Conservation (phyloP, 2,329 filamentous ascomycete genomes). For the Pseudogymnoascus sp. region DNA sequence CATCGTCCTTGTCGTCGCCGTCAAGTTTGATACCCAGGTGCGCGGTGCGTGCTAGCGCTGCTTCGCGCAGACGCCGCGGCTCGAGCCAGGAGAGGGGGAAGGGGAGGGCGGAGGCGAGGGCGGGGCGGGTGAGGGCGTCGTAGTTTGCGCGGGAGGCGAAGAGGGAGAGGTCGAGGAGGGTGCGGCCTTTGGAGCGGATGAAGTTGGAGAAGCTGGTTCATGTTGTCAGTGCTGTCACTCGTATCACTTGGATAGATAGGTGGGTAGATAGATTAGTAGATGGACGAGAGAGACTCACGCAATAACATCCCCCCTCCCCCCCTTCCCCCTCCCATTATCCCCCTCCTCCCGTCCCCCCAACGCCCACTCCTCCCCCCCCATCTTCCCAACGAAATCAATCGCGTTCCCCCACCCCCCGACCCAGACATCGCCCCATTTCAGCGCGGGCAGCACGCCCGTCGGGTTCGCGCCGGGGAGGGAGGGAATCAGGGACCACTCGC, state of each 20-base stretch:
- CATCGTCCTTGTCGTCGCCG: conserved; percentile 41
- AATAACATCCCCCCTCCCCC: conserved; percentile 38
- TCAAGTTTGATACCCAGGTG: conserved; percentile 64
- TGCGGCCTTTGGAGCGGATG: conserved; percentile 63
- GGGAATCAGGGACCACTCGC: conserved; percentile 62
- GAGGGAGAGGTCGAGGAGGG: conserved; percentile 75
- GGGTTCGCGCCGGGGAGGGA: conserved; percentile 65
- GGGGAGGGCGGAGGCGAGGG: conserved; percentile 69
- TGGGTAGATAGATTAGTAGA: conserved; percentile 23
- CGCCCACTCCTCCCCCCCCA: conserved; percentile 39
- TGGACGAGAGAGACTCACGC: conserved; percentile 34
- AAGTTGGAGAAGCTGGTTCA: conserved; percentile 51
- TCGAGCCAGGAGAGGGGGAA: conserved; percentile 87
- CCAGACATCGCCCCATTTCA: conserved; percentile 46
- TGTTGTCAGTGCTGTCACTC: conserved; percentile 20
- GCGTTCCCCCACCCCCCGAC: conserved; percentile 46
- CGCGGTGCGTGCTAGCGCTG: conserved; percentile 61
- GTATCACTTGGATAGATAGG: too few relatives aligned
- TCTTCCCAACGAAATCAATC: conserved; percentile 37
- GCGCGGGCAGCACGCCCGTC: conserved; percentile 49
- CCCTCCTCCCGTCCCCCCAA: conserved; percentile 36
- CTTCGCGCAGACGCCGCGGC: conserved; percentile 61
- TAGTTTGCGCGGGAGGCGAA: conserved; percentile 91
- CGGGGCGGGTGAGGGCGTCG: conserved; percentile 63
- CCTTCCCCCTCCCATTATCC: background rate